phyloP scores from a whole-genome alignment of 768 basidiomycete genomes.

The Suillus discolor region DNA sequence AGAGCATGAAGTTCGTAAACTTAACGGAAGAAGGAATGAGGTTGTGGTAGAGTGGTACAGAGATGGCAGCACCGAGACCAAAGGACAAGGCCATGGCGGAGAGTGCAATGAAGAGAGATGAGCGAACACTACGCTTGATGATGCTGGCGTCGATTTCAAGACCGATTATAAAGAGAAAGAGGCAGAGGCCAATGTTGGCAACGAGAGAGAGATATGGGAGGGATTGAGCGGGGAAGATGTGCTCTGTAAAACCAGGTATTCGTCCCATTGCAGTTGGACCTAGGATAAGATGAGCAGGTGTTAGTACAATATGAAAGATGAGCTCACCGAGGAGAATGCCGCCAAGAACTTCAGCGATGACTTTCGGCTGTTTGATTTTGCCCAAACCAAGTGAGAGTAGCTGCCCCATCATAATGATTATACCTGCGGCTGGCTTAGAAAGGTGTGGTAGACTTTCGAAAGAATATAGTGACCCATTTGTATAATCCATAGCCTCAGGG shows the following conservation, averaged over 20 bases:
- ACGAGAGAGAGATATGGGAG: constrained; percentile 80
- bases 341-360: constrained; percentile 83
- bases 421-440: constrained; percentile 41
- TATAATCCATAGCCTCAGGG: constrained; percentile 75
- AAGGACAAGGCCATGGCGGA: constrained; percentile 90
- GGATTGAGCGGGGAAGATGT: constrained; percentile 79
- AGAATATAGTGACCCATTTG: constrained; percentile 61
- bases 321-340: constrained; percentile 80
- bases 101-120: constrained; percentile 68
- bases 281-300: constrained; percentile 40
- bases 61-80: constrained; percentile 75
- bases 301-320: neutral
- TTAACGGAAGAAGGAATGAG: constrained; percentile 65
- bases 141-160: constrained; percentile 84
- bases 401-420: constrained; percentile 83
- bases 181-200: constrained; percentile 85
- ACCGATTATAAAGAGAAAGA: constrained; percentile 93
- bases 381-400: constrained; percentile 70
- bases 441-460: constrained; percentile 8
- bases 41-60: constrained; percentile 71
- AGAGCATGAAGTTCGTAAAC: constrained; percentile 92
- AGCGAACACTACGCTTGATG: constrained; percentile 73
- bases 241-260: constrained; percentile 85
- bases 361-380: constrained; percentile 83
- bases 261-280: constrained; percentile 67